phyloP scores from a whole-genome alignment of 306 rosid genomes.

The Arachis stenosperma region DNA sequence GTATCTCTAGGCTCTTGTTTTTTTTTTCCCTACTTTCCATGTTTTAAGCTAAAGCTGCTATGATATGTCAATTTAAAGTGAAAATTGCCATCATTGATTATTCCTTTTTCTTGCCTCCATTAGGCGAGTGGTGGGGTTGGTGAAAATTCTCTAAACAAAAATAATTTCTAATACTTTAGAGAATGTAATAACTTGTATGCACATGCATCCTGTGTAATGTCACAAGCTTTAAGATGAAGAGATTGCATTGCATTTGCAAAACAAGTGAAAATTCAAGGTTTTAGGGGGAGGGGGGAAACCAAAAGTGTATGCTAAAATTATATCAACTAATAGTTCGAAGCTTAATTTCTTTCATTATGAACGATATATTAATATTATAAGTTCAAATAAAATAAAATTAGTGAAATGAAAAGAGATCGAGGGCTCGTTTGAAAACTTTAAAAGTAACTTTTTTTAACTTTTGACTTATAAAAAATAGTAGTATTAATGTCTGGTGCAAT shows the following conservation, averaged over 20 bases:
- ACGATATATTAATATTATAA: too few relatives aligned
- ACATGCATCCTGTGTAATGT: not conserved
- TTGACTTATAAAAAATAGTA: too few relatives aligned
- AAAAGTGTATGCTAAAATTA: not conserved
- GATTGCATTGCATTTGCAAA: not conserved
- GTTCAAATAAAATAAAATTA: too few relatives aligned
- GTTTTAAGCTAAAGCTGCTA: constrained; percentile 31
- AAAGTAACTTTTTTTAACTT: too few relatives aligned
- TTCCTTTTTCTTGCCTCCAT: not conserved
- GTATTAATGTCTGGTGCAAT: too few relatives aligned
- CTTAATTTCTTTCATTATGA: too few relatives aligned
- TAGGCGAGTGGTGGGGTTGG: constrained; percentile 5
- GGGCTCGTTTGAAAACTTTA: too few relatives aligned
- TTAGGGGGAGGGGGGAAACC: not conserved
- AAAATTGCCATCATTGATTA: constrained; percentile 8
- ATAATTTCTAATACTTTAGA: not conserved
- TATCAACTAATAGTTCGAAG: too few relatives aligned
- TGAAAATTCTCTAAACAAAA: not conserved
- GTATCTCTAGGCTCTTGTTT: not conserved
- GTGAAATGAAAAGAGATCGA: too few relatives aligned
- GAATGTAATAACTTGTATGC: constrained; percentile 1
- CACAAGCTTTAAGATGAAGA: too few relatives aligned
- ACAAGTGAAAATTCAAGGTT: constrained; percentile 12
- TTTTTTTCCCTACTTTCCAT: constrained; percentile 16
- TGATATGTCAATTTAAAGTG: constrained; percentile 36